Evolutionary conservation across 2,329 filamentous ascomycete species (phyloP).

Genomic region (Malbranchea zuffiana): DNA sequence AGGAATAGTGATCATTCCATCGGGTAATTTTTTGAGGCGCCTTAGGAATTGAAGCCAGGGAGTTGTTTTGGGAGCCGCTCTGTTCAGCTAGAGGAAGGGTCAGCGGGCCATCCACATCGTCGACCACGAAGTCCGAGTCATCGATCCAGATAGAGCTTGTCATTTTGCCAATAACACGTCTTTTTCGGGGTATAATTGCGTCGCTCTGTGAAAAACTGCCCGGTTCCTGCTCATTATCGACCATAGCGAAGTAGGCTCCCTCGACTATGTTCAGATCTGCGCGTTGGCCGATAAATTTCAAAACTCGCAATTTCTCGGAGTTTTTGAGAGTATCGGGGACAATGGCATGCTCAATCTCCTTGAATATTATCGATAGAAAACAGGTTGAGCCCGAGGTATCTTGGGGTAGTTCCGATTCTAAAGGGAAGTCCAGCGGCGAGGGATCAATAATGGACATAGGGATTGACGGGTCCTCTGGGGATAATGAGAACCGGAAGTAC

Average conservation of each 20-base stretch:
- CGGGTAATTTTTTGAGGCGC: conserved; percentile 3
- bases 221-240: neutral
- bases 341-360: conserved; percentile 21
- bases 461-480: conserved; percentile 17
- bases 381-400: conserved; percentile 7
- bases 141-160: conserved; percentile 7
- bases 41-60: too few relatives aligned
- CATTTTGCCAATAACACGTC: conserved; percentile 1
- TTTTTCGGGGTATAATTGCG: conserved; percentile 1
- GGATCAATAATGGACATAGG: conserved; percentile 24
- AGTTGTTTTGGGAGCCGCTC: too few relatives aligned
- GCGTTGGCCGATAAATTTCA: conserved; percentile 30
- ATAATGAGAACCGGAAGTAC: conserved; percentile 23
- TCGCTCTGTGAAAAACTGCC: conserved; percentile 1
- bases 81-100: too few relatives aligned
- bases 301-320: conserved; percentile 20
- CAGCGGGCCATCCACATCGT: conserved; percentile 26
- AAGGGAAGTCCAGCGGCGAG: conserved; percentile 24
- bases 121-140: conserved; percentile 27
- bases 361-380: conserved; percentile 27
- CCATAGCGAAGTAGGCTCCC: conserved; percentile 22
- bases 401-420: conserved; percentile 6
- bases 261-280: conserved; percentile 27
- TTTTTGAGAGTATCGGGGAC: conserved; percentile 13
- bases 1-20: conserved; percentile 4